A percentile compares a stretch with the other conserved stretches of the same genome.
Conservation (phyloP, 768 basidiomycete genomes). For the Macrolepiota dolichaula region DNA sequence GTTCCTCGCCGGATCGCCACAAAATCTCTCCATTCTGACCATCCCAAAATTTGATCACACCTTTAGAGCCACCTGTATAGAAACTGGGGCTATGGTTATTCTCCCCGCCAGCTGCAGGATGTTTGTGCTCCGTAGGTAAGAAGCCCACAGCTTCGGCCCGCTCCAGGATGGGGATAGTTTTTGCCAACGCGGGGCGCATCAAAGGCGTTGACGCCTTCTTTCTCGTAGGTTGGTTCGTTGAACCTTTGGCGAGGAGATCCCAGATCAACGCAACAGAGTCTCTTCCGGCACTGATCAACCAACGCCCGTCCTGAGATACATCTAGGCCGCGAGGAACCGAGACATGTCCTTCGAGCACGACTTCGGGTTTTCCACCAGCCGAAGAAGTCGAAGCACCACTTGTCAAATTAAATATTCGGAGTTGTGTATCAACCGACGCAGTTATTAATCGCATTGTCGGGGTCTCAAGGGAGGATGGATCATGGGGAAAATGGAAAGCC, state of each 20-base stretch:
- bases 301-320: conserved; percentile 80
- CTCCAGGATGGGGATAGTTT: conserved; percentile 82
- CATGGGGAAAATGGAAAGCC: conserved; percentile 74
- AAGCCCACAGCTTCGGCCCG: conserved; percentile 86
- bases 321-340: conserved; percentile 92
- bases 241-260: conserved; percentile 58
- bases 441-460: conserved; percentile 80
- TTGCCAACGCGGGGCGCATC: conserved; percentile 41
- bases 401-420: conserved; percentile 89
- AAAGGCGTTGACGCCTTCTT: conserved; percentile 49
- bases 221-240: conserved; percentile 21
- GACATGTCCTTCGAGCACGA: conserved; percentile 91
- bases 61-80: conserved; percentile 92
- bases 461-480: conserved; percentile 46
- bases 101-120: conserved; percentile 38
- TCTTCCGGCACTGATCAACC: conserved; percentile 87
- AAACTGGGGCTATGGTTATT: conserved; percentile 49
- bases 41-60: conserved; percentile 84
- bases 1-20: conserved; percentile 53
- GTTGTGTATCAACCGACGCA: conserved; percentile 86
- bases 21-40: conserved; percentile 60
- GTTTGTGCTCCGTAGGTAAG: conserved; percentile 47
- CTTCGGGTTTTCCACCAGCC: conserved; percentile 60
- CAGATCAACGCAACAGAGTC: conserved; percentile 93
- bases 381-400: conserved; percentile 56